Evolutionary conservation across 257 asterid genomes (phyloP), one percentile per base, ranked within the genome.

Genomic region (Pogostemon cablin): DNA sequence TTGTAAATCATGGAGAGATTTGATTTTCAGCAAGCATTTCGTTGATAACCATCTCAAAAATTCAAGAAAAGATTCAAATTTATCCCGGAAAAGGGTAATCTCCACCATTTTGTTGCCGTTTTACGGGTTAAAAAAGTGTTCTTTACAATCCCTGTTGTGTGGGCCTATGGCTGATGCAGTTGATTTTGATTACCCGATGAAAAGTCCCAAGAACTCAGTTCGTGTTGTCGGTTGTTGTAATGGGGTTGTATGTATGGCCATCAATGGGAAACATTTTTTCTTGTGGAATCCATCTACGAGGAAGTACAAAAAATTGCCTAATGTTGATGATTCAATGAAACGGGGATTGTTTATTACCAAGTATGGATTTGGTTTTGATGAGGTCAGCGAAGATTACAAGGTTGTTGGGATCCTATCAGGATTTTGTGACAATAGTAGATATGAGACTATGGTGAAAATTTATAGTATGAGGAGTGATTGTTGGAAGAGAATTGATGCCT

Each of bases 341-440:
- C 6, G 38, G 3, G 75, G 78, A 3, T 25, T 75, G 64, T 60
- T 62, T 53, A 65, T 73, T 43, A 70, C 77, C 6, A 79, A 79
- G 40, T 81, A 65, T 40, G 86, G 85, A 37, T 81, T 84, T 40
- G 85, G 86, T 34, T 77, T 44, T 20, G 85, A 79, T 54, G 78
- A 75, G 49, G 0, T 0, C 9, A 77, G 48, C 32, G 77, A 75
- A 47, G 89, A 84, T 77, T 84, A 79, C 8, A 84, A 77, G 75
- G 86, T 84, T 46, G 72, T 79, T 2, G 81, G 78, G 49, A 8
- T 75, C 34, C 5, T 40, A 5, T 78, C 74, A 2, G 78, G 68
- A 4, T 77, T 68, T 40, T 50, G 61, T 37, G 9, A 7, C 6
- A 57, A 46, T 0, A 65, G 71, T 9, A 65, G 69, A 2, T 83